phyloP scores from a whole-genome alignment of 768 basidiomycete genomes.

The Botryobasidium botryosum region DNA sequence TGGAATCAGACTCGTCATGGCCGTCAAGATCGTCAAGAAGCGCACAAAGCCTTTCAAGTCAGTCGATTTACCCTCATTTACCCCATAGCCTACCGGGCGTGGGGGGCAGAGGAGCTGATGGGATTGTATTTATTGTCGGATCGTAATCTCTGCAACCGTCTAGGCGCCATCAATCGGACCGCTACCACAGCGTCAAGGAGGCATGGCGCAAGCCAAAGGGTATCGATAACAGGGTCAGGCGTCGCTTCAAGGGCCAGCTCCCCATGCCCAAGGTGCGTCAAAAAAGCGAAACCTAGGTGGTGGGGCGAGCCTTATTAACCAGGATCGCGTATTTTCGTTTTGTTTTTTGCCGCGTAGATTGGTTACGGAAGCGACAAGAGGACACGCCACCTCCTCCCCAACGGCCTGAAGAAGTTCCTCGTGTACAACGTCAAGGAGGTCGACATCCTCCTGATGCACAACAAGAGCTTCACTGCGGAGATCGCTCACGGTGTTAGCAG shows the following conservation, averaged over 20 bases:
- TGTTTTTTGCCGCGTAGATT: constrained; percentile 29
- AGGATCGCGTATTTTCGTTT: background rate
- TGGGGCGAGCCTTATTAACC: background rate
- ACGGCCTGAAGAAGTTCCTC: constrained; percentile 88
- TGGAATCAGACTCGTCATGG: constrained; percentile 21
- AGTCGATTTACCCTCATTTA: no score
- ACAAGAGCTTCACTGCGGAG: constrained; percentile 88
- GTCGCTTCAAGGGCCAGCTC: constrained; percentile 87
- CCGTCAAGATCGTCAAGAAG: constrained; percentile 69
- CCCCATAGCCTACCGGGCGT: no score
- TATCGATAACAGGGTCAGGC: constrained; percentile 96
- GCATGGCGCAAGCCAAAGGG: constrained; percentile 99
- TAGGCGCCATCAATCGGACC: constrained; percentile 97
- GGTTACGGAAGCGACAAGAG: constrained; percentile 82
- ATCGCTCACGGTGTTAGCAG: constrained; percentile 94
- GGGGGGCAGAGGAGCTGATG: no score
- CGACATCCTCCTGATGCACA: constrained; percentile 95
- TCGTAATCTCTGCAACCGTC: background rate
- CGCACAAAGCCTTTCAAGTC: constrained; percentile 95
- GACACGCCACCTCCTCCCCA: constrained; percentile 93
- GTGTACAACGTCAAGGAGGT: constrained; percentile 89
- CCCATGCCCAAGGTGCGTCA: constrained; percentile 84
- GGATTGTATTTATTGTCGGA: no score
- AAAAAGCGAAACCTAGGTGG: background rate
- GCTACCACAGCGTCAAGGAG: constrained; percentile 94